phyloP scores from a whole-genome alignment of 2,329 filamentous ascomycete species.

The Ambrosiella beaveri region DNA sequence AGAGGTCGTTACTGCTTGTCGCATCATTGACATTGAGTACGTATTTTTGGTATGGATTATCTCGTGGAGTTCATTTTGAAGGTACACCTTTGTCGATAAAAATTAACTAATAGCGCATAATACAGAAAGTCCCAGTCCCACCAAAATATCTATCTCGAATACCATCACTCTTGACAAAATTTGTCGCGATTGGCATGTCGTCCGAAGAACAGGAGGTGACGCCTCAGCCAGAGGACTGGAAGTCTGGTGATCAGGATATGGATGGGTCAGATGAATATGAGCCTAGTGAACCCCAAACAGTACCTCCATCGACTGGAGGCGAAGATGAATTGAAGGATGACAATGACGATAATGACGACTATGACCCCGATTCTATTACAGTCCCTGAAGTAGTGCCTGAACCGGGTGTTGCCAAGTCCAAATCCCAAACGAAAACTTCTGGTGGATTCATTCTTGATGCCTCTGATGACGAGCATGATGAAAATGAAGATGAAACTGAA shows the following conservation, averaged over 20 bases:
- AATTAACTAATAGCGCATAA: too few relatives aligned
- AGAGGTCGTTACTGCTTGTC: too few relatives aligned
- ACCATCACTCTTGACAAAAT: not conserved
- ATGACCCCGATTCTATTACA: slow-evolving; percentile 39
- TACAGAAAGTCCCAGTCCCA: not conserved
- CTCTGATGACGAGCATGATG: slow-evolving; percentile 22
- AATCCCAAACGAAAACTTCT: slow-evolving; percentile 36
- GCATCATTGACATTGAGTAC: too few relatives aligned
- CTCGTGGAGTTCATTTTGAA: too few relatives aligned
- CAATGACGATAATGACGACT: slow-evolving; percentile 35
- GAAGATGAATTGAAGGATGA: slow-evolving; percentile 10
- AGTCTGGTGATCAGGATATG: slow-evolving; percentile 8
- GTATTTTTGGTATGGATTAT: too few relatives aligned
- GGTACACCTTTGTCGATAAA: too few relatives aligned
- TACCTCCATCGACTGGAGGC: slow-evolving; percentile 8
- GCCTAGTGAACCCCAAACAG: slow-evolving; percentile 12
- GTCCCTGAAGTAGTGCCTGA: slow-evolving; percentile 23
- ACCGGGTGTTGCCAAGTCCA: slow-evolving; percentile 17
- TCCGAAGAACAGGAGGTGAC: slow-evolving; percentile 6
- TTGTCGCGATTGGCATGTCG: not conserved
- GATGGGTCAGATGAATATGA: slow-evolving; percentile 13
- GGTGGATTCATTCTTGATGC: slow-evolving; percentile 44
- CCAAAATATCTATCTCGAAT: not conserved
- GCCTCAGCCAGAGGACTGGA: slow-evolving; percentile 5
- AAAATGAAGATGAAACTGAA: slow-evolving; percentile 2